Percentiles rank a stretch among this genome's conserved stretches.
These are phyloP conservation scores for Blepharisma stoltei DNA, from an alignment of 73 alveolate species.

Conservation along the genomic window DNA sequence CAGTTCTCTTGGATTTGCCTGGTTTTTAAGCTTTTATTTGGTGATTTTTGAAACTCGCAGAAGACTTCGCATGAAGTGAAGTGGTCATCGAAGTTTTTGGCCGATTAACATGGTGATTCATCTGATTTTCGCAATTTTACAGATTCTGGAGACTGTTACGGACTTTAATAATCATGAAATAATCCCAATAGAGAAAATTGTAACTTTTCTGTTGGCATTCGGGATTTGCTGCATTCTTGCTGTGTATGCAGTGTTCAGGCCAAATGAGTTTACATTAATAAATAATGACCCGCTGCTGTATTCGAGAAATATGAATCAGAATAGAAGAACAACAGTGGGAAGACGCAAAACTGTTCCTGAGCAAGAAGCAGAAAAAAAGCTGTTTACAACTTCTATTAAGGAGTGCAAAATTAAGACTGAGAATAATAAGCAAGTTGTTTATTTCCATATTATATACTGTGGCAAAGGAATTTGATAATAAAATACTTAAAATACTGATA, in stretches of 20 bases:
- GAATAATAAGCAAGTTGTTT: background rate
- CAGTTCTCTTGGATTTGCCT: background rate
- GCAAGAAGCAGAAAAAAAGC: background rate
- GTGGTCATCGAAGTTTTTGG: slow-evolving; percentile 18
- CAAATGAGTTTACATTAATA: background rate
- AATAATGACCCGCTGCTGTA: background rate
- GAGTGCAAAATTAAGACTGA: slow-evolving; percentile 1
- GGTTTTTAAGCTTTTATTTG: background rate
- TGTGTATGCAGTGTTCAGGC: background rate
- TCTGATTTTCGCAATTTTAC: background rate
- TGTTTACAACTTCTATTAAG: background rate
- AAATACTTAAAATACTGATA: too few relatives aligned
- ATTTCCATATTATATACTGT: background rate
- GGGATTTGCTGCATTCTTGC: background rate
- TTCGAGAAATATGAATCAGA: background rate
- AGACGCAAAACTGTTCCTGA: slow-evolving; percentile 3
- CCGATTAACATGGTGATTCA: background rate
- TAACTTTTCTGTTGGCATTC: background rate
- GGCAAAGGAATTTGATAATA: too few relatives aligned
- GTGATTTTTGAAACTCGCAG: background rate
- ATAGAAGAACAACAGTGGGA: background rate
- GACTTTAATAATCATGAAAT: background rate
- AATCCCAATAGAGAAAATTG: background rate
- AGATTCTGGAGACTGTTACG: background rate
- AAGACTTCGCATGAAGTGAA: slow-evolving; percentile 4